Conservation (phyloP, 2,329 filamentous ascomycete genomes). For the Phialocephala sp. region DNA sequence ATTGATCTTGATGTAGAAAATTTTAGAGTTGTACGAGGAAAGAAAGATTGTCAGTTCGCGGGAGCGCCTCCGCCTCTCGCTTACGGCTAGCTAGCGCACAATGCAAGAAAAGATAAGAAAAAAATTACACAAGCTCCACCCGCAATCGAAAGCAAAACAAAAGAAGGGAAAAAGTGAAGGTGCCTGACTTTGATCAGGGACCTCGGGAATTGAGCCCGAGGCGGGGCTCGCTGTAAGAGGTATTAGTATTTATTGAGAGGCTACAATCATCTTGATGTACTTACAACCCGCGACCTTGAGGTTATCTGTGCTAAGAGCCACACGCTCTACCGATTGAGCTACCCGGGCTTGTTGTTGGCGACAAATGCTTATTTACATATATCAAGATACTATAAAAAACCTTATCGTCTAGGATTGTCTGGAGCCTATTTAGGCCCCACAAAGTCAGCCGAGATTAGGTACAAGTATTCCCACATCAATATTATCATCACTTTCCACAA, state of each 20-base stretch:
- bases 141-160: too few relatives aligned
- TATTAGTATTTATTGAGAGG: background rate
- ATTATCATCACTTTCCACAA: too few relatives aligned
- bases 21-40: too few relatives aligned
- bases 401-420: too few relatives aligned
- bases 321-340: constrained; percentile 44
- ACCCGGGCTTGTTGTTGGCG: constrained; percentile 28
- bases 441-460: background rate
- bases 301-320: constrained; percentile 35
- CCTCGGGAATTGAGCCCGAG: constrained; percentile 7
- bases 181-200: too few relatives aligned
- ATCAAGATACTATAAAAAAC: background rate
- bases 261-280: background rate
- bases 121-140: too few relatives aligned
- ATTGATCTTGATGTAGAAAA: too few relatives aligned
- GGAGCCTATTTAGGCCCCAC: background rate
- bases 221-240: background rate
- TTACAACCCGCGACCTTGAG: constrained; percentile 15
- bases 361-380: background rate
- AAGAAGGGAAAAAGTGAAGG: background rate
- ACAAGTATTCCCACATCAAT: too few relatives aligned
- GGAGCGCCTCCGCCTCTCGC: background rate
- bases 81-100: background rate
- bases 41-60: too few relatives aligned
- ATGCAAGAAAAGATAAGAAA: too few relatives aligned